Conservation (phyloP, 2,329 filamentous ascomycete species). For the Neurospora crassa region DNA sequence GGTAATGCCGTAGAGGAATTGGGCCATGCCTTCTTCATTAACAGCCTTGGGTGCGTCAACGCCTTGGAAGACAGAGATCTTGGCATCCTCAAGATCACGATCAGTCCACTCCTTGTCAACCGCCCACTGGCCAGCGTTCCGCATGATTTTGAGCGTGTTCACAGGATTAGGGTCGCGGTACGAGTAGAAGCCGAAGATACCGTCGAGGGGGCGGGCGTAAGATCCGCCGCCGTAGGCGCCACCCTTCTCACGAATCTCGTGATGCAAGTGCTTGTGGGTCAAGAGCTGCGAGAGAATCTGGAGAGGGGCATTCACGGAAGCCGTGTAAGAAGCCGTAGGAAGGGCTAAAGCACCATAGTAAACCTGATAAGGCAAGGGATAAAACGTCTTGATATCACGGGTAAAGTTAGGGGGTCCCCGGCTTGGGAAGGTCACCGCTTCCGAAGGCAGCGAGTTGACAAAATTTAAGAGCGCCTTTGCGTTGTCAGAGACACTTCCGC, state of each 20-base stretch:
- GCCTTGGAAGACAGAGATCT: conserved; percentile 85
- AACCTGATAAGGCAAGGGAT: conserved; percentile 91
- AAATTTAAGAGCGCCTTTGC: conserved; percentile 62
- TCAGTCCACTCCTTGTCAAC: conserved; percentile 71
- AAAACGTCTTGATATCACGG: conserved; percentile 67
- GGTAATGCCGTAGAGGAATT: conserved; percentile 77
- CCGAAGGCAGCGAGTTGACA: conserved; percentile 47
- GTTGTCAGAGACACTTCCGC: conserved; percentile 62
- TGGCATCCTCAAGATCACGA: conserved; percentile 87
- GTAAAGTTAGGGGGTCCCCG: conserved; percentile 25
- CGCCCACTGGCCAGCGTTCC: conserved; percentile 73
- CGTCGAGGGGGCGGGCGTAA: conserved; percentile 68
- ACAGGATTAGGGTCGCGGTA: conserved; percentile 94
- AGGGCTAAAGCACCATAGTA: conserved; percentile 83
- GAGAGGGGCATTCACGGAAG: conserved; percentile 65
- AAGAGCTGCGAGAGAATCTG: conserved; percentile 85
- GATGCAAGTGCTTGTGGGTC: conserved; percentile 93
- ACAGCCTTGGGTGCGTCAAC: conserved; percentile 85
- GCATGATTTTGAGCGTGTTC: conserved; percentile 80
- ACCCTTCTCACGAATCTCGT: conserved; percentile 95
- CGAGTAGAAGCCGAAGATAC: conserved; percentile 88
- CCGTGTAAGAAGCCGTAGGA: conserved; percentile 74
- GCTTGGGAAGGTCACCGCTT: conserved; percentile 28
- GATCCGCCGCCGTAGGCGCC: conserved; percentile 93
- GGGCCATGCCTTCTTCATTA: conserved; percentile 75